These are phyloP conservation scores for Cytospora mali DNA, from an alignment of 2,329 filamentous ascomycete species.

Conservation along the genomic window DNA sequence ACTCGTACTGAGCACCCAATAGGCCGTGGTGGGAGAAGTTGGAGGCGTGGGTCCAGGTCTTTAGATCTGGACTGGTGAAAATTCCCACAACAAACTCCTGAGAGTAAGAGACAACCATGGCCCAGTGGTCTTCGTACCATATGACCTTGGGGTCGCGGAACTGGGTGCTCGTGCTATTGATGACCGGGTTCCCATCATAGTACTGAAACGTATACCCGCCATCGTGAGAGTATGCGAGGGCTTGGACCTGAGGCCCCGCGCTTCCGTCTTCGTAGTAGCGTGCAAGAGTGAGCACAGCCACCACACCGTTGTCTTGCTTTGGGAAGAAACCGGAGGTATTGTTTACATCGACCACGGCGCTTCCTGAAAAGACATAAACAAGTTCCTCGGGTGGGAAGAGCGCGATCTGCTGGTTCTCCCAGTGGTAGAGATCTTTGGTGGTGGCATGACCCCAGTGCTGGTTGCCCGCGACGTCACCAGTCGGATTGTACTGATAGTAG, in stretches of 20 bases:
- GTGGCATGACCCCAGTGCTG: slow-evolving; percentile 71
- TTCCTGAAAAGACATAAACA: slow-evolving; percentile 55
- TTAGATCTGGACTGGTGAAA: slow-evolving; percentile 62
- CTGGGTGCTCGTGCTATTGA: slow-evolving; percentile 54
- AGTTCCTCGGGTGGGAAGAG: slow-evolving; percentile 52
- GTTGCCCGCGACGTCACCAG: slow-evolving; percentile 46
- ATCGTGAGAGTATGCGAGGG: slow-evolving; percentile 64
- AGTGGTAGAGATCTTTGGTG: slow-evolving; percentile 62
- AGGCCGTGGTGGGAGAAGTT: slow-evolving; percentile 60
- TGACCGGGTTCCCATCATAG: slow-evolving; percentile 63
- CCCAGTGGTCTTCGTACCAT: slow-evolving; percentile 59
- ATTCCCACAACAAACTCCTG: slow-evolving; percentile 61
- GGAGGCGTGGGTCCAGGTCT: slow-evolving; percentile 58
- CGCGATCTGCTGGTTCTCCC: slow-evolving; percentile 66
- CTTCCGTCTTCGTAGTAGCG: slow-evolving; percentile 41
- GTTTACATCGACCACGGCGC: slow-evolving; percentile 60
- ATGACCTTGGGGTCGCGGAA: slow-evolving; percentile 70
- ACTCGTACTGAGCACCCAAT: slow-evolving; percentile 62
- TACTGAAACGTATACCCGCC: slow-evolving; percentile 64
- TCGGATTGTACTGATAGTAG: slow-evolving; percentile 59
- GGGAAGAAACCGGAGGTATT: slow-evolving; percentile 70
- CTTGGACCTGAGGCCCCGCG: slow-evolving; percentile 53
- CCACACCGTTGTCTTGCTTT: slow-evolving; percentile 49
- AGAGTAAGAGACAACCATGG: slow-evolving; percentile 58
- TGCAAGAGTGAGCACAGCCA: slow-evolving; percentile 57